phyloP scores from a whole-genome alignment of 169 alveolate species.

The Cryptosporidium felis region DNA sequence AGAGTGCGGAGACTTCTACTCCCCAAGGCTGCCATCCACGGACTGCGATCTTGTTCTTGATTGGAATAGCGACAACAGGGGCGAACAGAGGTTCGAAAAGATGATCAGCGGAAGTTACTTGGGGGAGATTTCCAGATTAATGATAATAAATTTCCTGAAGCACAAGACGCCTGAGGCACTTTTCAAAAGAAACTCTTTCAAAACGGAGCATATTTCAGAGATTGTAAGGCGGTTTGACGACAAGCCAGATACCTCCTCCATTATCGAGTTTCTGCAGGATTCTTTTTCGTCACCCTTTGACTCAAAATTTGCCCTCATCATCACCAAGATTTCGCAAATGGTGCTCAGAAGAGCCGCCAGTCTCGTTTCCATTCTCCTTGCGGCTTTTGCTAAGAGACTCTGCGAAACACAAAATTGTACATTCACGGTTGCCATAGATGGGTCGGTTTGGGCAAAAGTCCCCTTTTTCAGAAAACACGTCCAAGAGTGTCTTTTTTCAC shows the following conservation, averaged over 20 bases:
- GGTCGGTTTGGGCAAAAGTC: slow-evolving; percentile 51
- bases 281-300: neutral
- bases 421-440: slow-evolving; percentile 42
- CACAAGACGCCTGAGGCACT: slow-evolving; percentile 79
- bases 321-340: neutral
- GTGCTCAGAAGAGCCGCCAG: slow-evolving; percentile 49
- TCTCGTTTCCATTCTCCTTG: slow-evolving; percentile 23
- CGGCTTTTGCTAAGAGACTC: slow-evolving; percentile 14
- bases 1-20: slow-evolving; percentile 86
- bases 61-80: slow-evolving; percentile 83
- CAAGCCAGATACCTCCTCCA: neutral
- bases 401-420: neutral
- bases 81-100: slow-evolving; percentile 86
- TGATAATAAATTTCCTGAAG: slow-evolving; percentile 78
- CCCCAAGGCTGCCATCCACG: slow-evolving; percentile 83
- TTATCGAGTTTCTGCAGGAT: neutral
- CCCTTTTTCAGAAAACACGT: slow-evolving; percentile 3
- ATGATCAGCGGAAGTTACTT: slow-evolving; percentile 88
- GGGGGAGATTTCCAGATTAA: slow-evolving; percentile 86
- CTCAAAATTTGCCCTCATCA: neutral
- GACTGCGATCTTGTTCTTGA: slow-evolving; percentile 84
- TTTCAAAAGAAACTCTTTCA: slow-evolving; percentile 1
- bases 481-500: neutral
- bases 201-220: slow-evolving; percentile 27
- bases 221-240: neutral